Evolutionary conservation across 73 alveolate genomes (phyloP).

Genomic region (Paramecium biaurelia): DNA sequence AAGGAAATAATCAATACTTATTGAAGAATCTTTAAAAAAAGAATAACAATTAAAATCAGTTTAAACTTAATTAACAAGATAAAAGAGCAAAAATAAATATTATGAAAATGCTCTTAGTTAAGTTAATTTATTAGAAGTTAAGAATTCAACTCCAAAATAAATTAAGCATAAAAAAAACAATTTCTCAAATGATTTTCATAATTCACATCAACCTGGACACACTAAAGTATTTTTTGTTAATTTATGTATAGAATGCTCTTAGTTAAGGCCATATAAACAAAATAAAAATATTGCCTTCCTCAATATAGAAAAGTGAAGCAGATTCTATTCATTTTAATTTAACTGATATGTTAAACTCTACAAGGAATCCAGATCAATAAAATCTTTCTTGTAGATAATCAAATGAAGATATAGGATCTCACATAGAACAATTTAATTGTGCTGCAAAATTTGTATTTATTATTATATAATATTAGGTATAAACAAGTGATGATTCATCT

Average conservation of each 20-base stretch:
- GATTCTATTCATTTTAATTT: slow-evolving; percentile 45
- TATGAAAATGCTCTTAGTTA: slow-evolving; percentile 30
- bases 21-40: slow-evolving; percentile 20
- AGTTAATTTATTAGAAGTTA: background rate
- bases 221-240: background rate
- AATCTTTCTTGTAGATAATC: slow-evolving; percentile 14
- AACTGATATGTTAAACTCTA: slow-evolving; percentile 31
- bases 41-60: background rate
- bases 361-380: slow-evolving; percentile 21
- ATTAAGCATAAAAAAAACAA: slow-evolving; percentile 33
- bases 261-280: slow-evolving; percentile 32
- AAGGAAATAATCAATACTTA: background rate
- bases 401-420: slow-evolving; percentile 18
- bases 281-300: slow-evolving; percentile 18
- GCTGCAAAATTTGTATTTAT: background rate
- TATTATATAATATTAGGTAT: background rate
- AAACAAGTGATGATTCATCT: background rate
- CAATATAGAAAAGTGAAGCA: slow-evolving; percentile 36
- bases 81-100: slow-evolving; percentile 43
- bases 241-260: background rate
- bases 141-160: slow-evolving; percentile 6
- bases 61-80: background rate
- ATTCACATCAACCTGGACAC: background rate
- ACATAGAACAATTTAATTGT: background rate
- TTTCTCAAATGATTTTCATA: background rate